Evolutionary conservation across 352 stramenopile genomes (phyloP).

Genomic region (Phytophthora macrochlamydospora): DNA sequence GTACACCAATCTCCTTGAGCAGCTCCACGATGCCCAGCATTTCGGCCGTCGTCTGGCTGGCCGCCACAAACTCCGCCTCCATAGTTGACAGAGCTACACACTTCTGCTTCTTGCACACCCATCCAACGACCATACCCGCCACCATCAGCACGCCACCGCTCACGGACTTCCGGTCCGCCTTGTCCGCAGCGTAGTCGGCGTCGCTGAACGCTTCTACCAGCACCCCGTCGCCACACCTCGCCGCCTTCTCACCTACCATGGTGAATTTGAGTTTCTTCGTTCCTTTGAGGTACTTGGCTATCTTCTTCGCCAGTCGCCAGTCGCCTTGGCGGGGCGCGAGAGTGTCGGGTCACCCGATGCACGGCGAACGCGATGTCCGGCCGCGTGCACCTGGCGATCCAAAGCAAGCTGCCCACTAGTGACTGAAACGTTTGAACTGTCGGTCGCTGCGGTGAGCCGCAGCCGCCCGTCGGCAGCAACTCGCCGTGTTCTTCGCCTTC

Average conservation of each 20-base stretch:
- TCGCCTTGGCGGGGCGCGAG: conserved; percentile 18
- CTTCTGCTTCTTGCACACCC: conserved; percentile 32
- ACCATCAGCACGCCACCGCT: conserved; percentile 19
- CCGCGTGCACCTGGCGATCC: conserved; percentile 33
- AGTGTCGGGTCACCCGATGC: conserved; percentile 17
- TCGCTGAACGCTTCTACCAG: conserved; percentile 23
- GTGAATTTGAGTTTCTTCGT: conserved; percentile 19
- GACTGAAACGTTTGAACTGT: conserved; percentile 36
- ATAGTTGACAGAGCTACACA: conserved; percentile 25
- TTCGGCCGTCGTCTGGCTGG: conserved; percentile 7
- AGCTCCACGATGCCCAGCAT: conserved; percentile 14
- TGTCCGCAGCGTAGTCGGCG: conserved; percentile 27
- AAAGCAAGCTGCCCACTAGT: conserved; percentile 40
- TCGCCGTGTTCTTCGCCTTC: not conserved
- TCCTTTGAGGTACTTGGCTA: conserved; percentile 29
- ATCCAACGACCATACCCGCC: conserved; percentile 13
- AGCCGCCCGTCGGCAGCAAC: conserved; percentile 2
- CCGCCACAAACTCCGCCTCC: conserved; percentile 28
- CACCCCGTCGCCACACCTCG: not conserved
- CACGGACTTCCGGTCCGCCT: conserved; percentile 22
- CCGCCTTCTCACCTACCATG: conserved; percentile 1
- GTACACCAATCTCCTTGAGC: conserved; percentile 2
- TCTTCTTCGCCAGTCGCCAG: conserved; percentile 22
- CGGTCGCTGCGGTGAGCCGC: not conserved
- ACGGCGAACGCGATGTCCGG: conserved; percentile 35